Percentiles rank a stretch among this genome's conserved stretches.
Conservation (phyloP, 2,329 filamentous ascomycete genomes). For the Boeremia exigua region DNA sequence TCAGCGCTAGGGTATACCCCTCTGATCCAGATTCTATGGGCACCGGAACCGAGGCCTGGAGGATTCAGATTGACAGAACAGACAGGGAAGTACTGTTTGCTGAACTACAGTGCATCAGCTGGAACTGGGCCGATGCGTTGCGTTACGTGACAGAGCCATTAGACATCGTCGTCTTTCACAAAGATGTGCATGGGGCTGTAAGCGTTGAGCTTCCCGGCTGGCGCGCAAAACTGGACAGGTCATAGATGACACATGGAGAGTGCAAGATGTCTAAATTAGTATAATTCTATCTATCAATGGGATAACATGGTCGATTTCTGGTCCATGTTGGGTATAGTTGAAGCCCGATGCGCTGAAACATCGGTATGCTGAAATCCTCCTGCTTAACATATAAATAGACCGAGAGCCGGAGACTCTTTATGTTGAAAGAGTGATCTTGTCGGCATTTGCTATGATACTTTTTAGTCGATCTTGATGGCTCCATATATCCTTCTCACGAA, state of each 20-base stretch:
- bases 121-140: constrained; percentile 26
- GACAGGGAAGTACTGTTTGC: constrained; percentile 19
- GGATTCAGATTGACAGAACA: constrained; percentile 23
- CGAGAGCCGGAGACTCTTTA: not conserved
- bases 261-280: not conserved
- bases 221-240: constrained; percentile 17
- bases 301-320: not conserved
- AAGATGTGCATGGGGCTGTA: constrained; percentile 1
- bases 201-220: constrained; percentile 26
- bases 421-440: not conserved
- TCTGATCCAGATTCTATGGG: constrained; percentile 27
- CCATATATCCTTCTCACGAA: constrained; percentile 85
- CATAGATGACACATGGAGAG: not conserved
- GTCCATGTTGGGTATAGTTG: not conserved
- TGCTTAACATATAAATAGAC: not conserved
- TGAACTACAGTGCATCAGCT: constrained; percentile 29
- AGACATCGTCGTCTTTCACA: constrained; percentile 27
- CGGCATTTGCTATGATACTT: not conserved
- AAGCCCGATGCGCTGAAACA: not conserved
- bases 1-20: constrained; percentile 31
- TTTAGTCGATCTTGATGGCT: constrained; percentile 40
- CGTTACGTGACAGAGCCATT: constrained; percentile 29
- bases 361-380: not conserved
- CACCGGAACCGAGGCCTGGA: constrained; percentile 24
- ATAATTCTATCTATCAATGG: constrained; percentile 1